Evolutionary conservation across 2,329 filamentous ascomycete genomes (phyloP), one percentile per base, ranked within the genome.

Genomic region (Biscogniauxia sp.): DNA sequence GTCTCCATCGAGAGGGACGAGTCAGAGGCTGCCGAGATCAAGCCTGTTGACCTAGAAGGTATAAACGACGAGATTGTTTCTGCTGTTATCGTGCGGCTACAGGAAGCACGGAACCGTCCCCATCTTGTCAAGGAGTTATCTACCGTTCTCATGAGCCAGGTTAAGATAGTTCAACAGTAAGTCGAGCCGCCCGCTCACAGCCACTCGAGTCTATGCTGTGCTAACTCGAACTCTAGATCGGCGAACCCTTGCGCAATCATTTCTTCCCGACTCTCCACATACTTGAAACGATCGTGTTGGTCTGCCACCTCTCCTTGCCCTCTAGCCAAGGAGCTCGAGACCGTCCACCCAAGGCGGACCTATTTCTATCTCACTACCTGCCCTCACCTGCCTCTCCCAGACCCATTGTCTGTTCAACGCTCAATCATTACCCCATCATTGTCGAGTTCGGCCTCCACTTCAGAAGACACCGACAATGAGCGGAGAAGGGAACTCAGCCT

Each of bases 51-150:
- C 74, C 84, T 92, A 56, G 88, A 93, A 66, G 86, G 87, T 49
- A 93, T 98, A 77, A 92, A 93, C 73, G 95, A 99, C 75, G 93
- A 97, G 72, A 96, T 99, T 69, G 94, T 99, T 56, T 89, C 96
- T 73, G 92, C 88, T 17, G 92, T 96, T 54, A 92, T 98, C 70
- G 79, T 91, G 68, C 93, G 96, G 77, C 81, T 99, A 59, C 89
- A 97, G 75, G 90, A 90, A 74, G 96, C 93, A 1, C 90, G 88
- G 63, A 99, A 99, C 77, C 85, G 93, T 58, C 95, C 95, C 59
- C 94, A 97, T 77, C 82, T 98, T 28, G 92, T 98, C 65, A 97
- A 97, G 78, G 94, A 98, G 77, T 84, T 99, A 53, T 92, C 93
- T 57, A 85, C 88, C 15, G 85, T 96, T 56, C 83, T 98, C 62